A percentile compares a stretch with the other conserved stretches of the same genome.
Evolutionary conservation across 1,284 basidiomycete genomes (phyloP).

Genomic region (Fomitopsis pinicola): DNA sequence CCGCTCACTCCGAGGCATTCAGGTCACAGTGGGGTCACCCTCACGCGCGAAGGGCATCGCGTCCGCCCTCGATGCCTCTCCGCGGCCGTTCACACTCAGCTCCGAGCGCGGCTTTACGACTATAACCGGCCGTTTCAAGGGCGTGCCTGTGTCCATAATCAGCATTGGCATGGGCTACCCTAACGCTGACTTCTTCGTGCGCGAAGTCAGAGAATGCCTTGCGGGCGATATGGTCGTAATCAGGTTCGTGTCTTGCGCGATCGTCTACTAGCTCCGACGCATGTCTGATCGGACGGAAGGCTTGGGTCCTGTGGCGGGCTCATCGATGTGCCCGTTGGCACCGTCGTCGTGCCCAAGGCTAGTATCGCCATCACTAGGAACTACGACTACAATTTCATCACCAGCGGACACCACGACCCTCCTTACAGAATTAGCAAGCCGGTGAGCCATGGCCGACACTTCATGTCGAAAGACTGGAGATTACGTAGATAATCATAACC

Average conservation of each 20-base stretch:
- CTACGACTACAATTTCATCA: slow-evolving; percentile 70
- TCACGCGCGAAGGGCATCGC: slow-evolving; percentile 65
- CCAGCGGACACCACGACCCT: slow-evolving; percentile 38
- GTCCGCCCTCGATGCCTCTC: slow-evolving; percentile 51
- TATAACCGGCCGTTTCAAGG: slow-evolving; percentile 72
- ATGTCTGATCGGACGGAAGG: slow-evolving; percentile 31
- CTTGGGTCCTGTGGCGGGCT: slow-evolving; percentile 81
- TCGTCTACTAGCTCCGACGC: neutral
- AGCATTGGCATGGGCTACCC: slow-evolving; percentile 83
- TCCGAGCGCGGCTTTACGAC: slow-evolving; percentile 81
- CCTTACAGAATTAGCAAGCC: slow-evolving; percentile 72
- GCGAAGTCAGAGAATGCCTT: slow-evolving; percentile 76
- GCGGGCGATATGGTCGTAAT: slow-evolving; percentile 75
- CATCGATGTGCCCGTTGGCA: slow-evolving; percentile 64
- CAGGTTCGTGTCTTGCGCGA: slow-evolving; percentile 40
- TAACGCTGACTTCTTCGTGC: slow-evolving; percentile 82
- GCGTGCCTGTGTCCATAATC: slow-evolving; percentile 66
- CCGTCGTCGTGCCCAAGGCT: slow-evolving; percentile 66
- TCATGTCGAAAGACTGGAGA: too few species aligned
- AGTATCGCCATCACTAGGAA: slow-evolving; percentile 70
- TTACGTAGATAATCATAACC: too few species aligned
- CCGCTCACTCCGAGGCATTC: neutral
- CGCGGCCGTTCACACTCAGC: slow-evolving; percentile 55
- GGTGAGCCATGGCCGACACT: slow-evolving; percentile 32
- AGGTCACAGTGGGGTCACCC: slow-evolving; percentile 77